Percentiles rank a stretch among this genome's conserved stretches.
phyloP scores from a whole-genome alignment of 768 basidiomycete species.

The Rhizopogon sp. region DNA sequence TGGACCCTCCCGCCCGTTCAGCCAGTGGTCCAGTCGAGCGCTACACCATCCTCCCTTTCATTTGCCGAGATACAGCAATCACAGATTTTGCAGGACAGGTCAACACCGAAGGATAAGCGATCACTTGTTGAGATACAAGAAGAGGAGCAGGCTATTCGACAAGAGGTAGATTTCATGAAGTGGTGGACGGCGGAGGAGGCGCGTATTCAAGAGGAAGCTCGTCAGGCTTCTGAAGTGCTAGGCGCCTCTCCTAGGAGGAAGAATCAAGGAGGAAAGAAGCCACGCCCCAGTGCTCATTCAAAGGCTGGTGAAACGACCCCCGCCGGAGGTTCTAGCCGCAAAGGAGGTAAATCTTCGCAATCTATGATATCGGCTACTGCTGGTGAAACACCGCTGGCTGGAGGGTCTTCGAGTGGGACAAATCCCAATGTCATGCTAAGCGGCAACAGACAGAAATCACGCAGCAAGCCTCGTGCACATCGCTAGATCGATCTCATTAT shows the following conservation, averaged over 20 bases:
- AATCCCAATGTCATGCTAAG: too few relatives aligned
- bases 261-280: not conserved
- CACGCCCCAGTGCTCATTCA: not conserved
- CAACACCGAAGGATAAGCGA: slow-evolving; percentile 44
- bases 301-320: not conserved
- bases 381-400: not conserved
- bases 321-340: not conserved
- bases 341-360: not conserved
- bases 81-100: slow-evolving; percentile 52
- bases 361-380: not conserved
- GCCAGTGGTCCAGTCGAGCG: slow-evolving; percentile 32
- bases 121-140: slow-evolving; percentile 82
- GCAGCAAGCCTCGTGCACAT: too few relatives aligned
- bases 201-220: slow-evolving; percentile 46
- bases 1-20: slow-evolving; percentile 60
- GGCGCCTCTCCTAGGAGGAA: not conserved
- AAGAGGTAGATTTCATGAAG: slow-evolving; percentile 75
- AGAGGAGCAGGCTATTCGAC: slow-evolving; percentile 64
- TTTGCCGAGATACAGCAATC: slow-evolving; percentile 82
- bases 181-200: slow-evolving; percentile 91
- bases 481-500: too few relatives aligned
- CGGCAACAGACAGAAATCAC: too few relatives aligned
- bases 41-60: slow-evolving; percentile 39
- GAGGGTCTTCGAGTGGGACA: not conserved
- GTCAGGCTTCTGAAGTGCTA: not conserved